Percentiles rank a stretch among this genome's conserved stretches.
Evolutionary conservation across 2,329 filamentous ascomycete species (phyloP).

Genomic region (Fusarium sambucinum): DNA sequence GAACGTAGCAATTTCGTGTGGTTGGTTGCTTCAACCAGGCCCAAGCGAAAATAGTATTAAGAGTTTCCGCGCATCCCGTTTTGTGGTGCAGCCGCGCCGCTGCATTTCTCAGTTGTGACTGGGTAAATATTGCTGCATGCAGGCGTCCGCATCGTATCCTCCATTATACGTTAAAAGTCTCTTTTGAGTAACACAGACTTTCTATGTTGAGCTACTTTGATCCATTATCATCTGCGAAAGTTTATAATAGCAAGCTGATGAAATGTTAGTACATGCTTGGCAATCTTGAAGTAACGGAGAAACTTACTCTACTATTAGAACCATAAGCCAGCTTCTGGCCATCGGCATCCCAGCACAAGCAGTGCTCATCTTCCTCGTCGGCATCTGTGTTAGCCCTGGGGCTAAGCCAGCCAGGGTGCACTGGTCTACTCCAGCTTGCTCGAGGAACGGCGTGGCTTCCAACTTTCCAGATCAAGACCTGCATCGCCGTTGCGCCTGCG

Average conservation of each 20-base stretch:
- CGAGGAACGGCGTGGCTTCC: slow-evolving; percentile 69
- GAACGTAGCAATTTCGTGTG: slow-evolving; percentile 11
- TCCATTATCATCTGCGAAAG: slow-evolving; percentile 57
- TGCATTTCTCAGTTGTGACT: slow-evolving; percentile 12
- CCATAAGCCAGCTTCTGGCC: slow-evolving; percentile 74
- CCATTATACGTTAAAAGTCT: background rate
- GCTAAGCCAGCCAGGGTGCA: slow-evolving; percentile 69
- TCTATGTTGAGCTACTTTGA: background rate
- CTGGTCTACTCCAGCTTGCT: slow-evolving; percentile 69
- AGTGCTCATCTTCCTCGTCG: slow-evolving; percentile 72
- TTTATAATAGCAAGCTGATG: slow-evolving; percentile 64
- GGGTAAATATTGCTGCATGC: background rate
- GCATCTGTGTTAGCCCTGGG: slow-evolving; percentile 64
- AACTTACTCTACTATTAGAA: slow-evolving; percentile 70
- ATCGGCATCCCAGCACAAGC: slow-evolving; percentile 71
- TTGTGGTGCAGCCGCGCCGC: slow-evolving; percentile 13
- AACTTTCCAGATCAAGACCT: slow-evolving; percentile 74
- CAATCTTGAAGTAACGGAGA: background rate
- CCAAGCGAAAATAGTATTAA: slow-evolving; percentile 39
- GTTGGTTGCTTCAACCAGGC: slow-evolving; percentile 10
- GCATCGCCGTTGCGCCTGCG: slow-evolving; percentile 69
- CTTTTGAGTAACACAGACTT: background rate
- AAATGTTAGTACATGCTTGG: slow-evolving; percentile 24
- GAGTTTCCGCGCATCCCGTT: slow-evolving; percentile 16
- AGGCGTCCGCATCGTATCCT: slow-evolving; percentile 8